Evolutionary conservation across 2,329 filamentous ascomycete genomes (phyloP), one percentile per base, ranked within the genome.

Genomic region (Aspergillus pseudonomiae): DNA sequence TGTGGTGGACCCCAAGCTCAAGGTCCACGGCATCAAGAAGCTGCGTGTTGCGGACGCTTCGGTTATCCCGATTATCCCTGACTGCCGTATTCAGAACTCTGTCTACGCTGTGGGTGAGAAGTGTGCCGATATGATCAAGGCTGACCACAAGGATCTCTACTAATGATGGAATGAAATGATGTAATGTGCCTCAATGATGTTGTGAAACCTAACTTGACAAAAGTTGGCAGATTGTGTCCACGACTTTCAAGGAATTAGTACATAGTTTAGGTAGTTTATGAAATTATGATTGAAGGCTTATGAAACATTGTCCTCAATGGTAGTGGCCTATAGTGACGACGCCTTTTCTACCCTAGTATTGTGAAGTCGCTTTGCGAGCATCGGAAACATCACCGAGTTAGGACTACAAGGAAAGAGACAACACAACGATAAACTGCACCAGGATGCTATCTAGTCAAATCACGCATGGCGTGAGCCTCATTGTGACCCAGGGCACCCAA

Each of bases 81-180:
- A 86, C 80, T 79, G 85, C 77, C 81, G 85, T 1, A 87, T 87
- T 53, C 86, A 88, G 71, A 87, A 86, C 62, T 81, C 83, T 1
- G 85, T 88, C 2, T 89, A 89, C 67, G 86, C 85, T 82, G 71
- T 88, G 60, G 86, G 78, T 5, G 86, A 89, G 71, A 88, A 75
- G 63, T 69, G 68, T 6, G 71, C 71, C 48, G 71, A 74, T 57
- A 71, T 74, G 4, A 74, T 74, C 65, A 74, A 74, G 54, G 54
- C 68, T 6, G 55, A 65, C 4, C 63, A 74, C 56, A 70, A 70
- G 57, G 67, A 72, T 41, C 36, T 41, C 19, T 41, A 41, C 36
- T 41, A 41, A 19, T 19, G 1, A 5, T 19, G 36, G 36, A 9
- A n/a, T 19, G 14, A 12, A 9, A 19, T 19, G 1, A 2, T 3